These are phyloP conservation scores for Aspergillus ostianus DNA, from an alignment of 495 filamentous ascomycete species.

Conservation along the genomic window DNA sequence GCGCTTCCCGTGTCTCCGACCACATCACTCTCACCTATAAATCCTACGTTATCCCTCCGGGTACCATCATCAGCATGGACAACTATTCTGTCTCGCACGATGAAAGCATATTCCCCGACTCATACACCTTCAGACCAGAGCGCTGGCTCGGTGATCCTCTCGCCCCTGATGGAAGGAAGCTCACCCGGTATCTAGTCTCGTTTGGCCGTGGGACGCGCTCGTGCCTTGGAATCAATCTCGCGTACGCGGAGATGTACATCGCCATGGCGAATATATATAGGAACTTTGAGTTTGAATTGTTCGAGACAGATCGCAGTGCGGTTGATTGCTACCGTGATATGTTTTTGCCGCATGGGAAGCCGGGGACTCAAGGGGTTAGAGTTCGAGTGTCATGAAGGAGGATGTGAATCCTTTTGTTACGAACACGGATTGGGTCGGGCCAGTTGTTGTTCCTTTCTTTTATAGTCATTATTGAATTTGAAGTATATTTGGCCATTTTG, in stretches of 20 bases:
- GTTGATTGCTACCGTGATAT: conserved; percentile 11
- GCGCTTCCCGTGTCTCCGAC: conserved; percentile 20
- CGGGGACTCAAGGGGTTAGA: conserved; percentile 13
- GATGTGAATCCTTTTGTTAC: not conserved
- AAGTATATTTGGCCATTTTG: not conserved
- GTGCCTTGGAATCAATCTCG: conserved; percentile 44
- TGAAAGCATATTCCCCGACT: conserved; percentile 32
- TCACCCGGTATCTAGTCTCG: conserved; percentile 22
- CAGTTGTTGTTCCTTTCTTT: not conserved
- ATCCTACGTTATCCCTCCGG: conserved; percentile 27
- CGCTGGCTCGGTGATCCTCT: conserved; percentile 36
- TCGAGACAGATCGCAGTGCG: conserved; percentile 13
- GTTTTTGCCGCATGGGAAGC: conserved; percentile 13
- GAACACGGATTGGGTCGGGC: not conserved
- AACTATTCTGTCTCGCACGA: conserved; percentile 30
- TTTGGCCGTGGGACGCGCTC: conserved; percentile 32
- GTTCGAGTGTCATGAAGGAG: conserved; percentile 4
- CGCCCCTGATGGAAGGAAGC: conserved; percentile 18
- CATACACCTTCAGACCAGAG: conserved; percentile 40
- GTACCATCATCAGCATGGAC: conserved; percentile 36
- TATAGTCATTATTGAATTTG: not conserved
- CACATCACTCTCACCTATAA: conserved; percentile 12
- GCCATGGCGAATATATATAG: conserved; percentile 44
- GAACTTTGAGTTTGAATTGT: conserved; percentile 29
- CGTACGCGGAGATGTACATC: conserved; percentile 45